phyloP scores from a whole-genome alignment of 345 rosid genomes.

The Kernera saxatilis region DNA sequence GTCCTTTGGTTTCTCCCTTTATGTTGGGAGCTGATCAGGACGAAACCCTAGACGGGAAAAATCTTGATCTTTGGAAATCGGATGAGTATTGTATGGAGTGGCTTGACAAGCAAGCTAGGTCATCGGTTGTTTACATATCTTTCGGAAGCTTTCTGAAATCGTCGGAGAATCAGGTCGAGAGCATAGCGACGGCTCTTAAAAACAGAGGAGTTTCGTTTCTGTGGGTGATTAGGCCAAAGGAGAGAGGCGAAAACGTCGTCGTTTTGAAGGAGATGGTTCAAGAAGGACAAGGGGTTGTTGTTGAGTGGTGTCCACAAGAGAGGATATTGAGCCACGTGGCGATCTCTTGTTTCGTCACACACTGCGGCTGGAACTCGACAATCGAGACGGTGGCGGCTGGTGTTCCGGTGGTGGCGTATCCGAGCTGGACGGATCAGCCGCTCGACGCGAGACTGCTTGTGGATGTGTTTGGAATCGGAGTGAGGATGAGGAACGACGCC shows the following conservation, averaged over 20 bases:
- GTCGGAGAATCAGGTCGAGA: slow-evolving; percentile 34
- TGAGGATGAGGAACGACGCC: slow-evolving; percentile 32
- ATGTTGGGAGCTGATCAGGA: slow-evolving; percentile 29
- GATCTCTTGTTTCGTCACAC: slow-evolving; percentile 47
- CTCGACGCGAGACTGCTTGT: slow-evolving; percentile 36
- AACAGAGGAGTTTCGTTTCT: slow-evolving; percentile 38
- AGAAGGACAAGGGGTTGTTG: slow-evolving; percentile 37
- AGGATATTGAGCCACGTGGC: slow-evolving; percentile 39
- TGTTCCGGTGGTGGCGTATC: slow-evolving; percentile 48
- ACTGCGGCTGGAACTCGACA: slow-evolving; percentile 63
- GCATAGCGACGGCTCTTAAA: slow-evolving; percentile 38
- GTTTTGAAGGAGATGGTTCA: slow-evolving; percentile 26
- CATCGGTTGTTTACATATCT: slow-evolving; percentile 56
- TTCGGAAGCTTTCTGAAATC: slow-evolving; percentile 45
- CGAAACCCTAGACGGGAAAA: background rate
- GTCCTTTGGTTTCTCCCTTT: slow-evolving; percentile 53
- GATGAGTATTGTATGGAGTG: slow-evolving; percentile 45
- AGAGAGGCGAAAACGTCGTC: background rate
- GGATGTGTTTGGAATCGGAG: slow-evolving; percentile 45
- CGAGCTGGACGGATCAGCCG: slow-evolving; percentile 46
- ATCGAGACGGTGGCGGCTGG: slow-evolving; percentile 45
- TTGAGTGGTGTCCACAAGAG: slow-evolving; percentile 52
- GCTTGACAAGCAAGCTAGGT: slow-evolving; percentile 43
- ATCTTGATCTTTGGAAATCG: slow-evolving; percentile 32
- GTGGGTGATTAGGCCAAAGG: slow-evolving; percentile 47